Conservation (phyloP, 2,329 filamentous ascomycete species). For the Ampelomyces quisqualis region DNA sequence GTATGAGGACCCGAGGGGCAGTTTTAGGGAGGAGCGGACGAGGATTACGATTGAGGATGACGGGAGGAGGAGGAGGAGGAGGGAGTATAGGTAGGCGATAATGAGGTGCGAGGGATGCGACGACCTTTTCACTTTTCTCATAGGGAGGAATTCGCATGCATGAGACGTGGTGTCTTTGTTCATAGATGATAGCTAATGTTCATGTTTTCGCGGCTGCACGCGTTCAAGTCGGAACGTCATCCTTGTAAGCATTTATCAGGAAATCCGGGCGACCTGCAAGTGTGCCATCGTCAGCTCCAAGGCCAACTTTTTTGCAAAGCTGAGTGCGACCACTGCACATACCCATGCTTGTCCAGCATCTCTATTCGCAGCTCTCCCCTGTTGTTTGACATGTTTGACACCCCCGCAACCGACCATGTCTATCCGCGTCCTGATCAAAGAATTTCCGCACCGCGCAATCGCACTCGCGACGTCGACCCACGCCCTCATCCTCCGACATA, state of each 20-base stretch:
- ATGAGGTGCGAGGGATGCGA: no score
- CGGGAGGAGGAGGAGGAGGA: slow-evolving; percentile 23
- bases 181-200: no score
- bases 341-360: slow-evolving; percentile 30
- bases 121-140: neutral
- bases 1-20: slow-evolving; percentile 29
- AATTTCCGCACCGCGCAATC: slow-evolving; percentile 83
- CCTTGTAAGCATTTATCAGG: slow-evolving; percentile 4
- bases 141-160: no score
- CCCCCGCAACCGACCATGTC: slow-evolving; percentile 27
- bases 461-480: slow-evolving; percentile 78
- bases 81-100: slow-evolving; percentile 22
- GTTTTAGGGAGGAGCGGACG: slow-evolving; percentile 34
- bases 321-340: slow-evolving; percentile 16
- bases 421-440: slow-evolving; percentile 79
- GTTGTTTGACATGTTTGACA: slow-evolving; percentile 26
- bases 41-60: slow-evolving; percentile 34
- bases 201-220: no score
- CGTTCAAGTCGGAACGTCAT: no score
- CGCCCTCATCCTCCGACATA: slow-evolving; percentile 82
- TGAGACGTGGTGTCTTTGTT: neutral
- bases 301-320: slow-evolving; percentile 16
- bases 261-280: slow-evolving; percentile 13
- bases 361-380: no score
- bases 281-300: slow-evolving; percentile 16